Base-by-base conservation (phyloP, 148 eudicot species). In the Arbutus unedo region DNA sequence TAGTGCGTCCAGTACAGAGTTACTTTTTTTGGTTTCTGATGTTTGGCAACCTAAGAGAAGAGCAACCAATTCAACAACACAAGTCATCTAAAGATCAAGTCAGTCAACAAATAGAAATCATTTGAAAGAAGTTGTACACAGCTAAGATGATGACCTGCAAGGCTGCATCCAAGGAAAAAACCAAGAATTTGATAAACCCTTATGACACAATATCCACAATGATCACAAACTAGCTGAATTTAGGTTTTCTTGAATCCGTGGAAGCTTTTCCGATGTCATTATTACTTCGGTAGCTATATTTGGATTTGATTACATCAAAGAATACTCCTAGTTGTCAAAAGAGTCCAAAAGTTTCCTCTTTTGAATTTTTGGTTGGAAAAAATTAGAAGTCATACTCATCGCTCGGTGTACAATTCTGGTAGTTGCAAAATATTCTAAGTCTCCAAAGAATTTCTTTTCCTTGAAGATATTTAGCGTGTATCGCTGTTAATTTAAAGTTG, bases 1-100 rank as follows among this genome's bases (percentile, higher is more conserved):
- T 97, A 97, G 14, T 85, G 95, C 80, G 95, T 83, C 99, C 99
- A 97, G 81, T 92, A 82, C 54, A 82, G 89, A 78, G 97, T 91
- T 74, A 92, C 81, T 81, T 88, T 94, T 75, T 89, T 90, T 83
- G 99, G 99, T 84, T 92, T 94, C 43, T 83, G 88, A 85, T 94
- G 92, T 83, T 91, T 91, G 38, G 91, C 80, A 85, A 97, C 96
- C 99, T 94, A 88, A 60, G 77, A 87, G 67, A 75, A 73, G 80
- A 49, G 80, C 47, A 76, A 76, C 76, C 50, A 79, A 45, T 16
- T 68, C 41, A 10, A 62, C 23, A 48, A 23, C 57, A 64, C 9
- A 62, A 45, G 25, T 60, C 53, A 41, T 19, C 7, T n/a, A 59
- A 18, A 60, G 43, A n/a, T 11, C 7, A 43, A 19, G 7, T 74